These are phyloP conservation scores for Setaria viridis DNA, from an alignment of 202 grass and related monocot species.

Conservation along the genomic window DNA sequence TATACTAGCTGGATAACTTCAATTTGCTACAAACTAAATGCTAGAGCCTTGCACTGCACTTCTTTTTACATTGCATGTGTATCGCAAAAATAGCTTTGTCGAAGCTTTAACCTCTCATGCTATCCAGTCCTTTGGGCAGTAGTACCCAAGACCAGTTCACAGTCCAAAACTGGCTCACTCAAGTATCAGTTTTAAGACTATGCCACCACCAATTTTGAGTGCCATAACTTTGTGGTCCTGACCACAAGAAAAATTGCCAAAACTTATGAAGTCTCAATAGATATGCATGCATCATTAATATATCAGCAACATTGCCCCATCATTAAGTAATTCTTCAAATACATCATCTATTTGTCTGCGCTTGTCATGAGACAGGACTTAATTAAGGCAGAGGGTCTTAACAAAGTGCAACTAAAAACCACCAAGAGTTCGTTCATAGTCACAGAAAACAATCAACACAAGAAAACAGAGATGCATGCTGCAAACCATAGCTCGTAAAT, in stretches of 20 bases:
- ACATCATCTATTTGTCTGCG: background rate
- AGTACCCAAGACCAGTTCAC: background rate
- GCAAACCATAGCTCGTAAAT: background rate
- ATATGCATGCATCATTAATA: background rate
- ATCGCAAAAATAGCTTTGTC: background rate
- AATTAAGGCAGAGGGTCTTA: background rate
- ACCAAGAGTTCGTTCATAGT: background rate
- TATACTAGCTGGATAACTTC: background rate
- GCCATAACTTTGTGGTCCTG: background rate
- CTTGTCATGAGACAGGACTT: background rate
- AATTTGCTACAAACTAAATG: background rate
- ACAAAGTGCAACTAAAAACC: slow-evolving; percentile 8
- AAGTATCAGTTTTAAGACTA: background rate
- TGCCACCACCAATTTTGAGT: background rate
- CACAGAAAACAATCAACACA: background rate
- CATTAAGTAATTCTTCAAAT: background rate
- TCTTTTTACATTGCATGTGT: background rate
- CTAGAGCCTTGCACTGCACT: background rate
- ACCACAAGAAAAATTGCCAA: background rate
- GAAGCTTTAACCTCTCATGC: background rate
- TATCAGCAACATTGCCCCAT: background rate
- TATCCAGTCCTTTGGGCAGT: background rate
- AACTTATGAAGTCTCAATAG: background rate
- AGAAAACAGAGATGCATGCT: background rate
- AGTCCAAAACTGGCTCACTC: background rate